Evolutionary conservation across 805 yeast genomes (phyloP).

Genomic region (Candida ponderosae): DNA sequence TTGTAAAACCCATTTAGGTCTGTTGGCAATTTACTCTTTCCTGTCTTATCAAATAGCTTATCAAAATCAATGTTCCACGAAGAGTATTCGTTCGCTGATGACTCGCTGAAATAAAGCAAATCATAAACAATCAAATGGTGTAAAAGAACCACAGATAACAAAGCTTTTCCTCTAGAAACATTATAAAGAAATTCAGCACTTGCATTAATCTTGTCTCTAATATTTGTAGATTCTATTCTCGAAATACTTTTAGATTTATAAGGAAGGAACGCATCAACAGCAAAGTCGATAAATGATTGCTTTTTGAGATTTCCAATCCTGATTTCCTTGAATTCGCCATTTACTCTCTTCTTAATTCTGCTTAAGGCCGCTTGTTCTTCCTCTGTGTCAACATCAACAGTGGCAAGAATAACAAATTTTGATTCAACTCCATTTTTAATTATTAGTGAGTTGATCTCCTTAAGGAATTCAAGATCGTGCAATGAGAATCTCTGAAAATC

Average conservation of each 20-base stretch:
- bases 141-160: constrained; percentile 8
- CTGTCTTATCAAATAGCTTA: not conserved
- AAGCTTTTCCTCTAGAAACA: constrained; percentile 17
- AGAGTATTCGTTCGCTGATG: constrained; percentile 1
- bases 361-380: constrained; percentile 5
- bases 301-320: constrained; percentile 8
- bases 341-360: constrained; percentile 9
- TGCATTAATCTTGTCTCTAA: constrained; percentile 1
- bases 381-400: constrained; percentile 10
- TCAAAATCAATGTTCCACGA: constrained; percentile 16
- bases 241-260: not conserved
- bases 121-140: constrained; percentile 4
- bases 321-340: constrained; percentile 12
- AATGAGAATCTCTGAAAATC: constrained; percentile 37
- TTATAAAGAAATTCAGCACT: constrained; percentile 12
- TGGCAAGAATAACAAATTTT: constrained; percentile 18
- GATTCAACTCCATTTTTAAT: constrained; percentile 15
- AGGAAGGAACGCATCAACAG: constrained; percentile 8
- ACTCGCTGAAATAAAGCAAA: not conserved
- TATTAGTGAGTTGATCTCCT: constrained; percentile 20
- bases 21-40: constrained; percentile 1
- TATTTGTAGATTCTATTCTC: too few species aligned
- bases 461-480: constrained; percentile 19
- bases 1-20: constrained; percentile 10
- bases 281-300: not conserved